Evolutionary conservation across 1,284 basidiomycete genomes (phyloP), one percentile per base, ranked within the genome.

Genomic region (Cryptococcus jaspeensis): DNA sequence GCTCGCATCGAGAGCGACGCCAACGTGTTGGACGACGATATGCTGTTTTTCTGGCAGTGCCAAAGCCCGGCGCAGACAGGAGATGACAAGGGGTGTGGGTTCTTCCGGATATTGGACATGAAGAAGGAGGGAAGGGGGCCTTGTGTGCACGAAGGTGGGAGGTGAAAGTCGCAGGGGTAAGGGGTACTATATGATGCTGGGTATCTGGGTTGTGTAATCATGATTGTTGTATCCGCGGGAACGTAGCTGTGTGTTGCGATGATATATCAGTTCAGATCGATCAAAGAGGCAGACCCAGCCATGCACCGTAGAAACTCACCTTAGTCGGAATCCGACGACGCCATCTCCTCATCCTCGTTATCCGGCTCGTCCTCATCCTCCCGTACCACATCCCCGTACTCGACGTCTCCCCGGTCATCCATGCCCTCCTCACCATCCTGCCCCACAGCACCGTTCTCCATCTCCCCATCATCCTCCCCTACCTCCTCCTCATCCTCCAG

Each of bases 1-100:
- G 5, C 28, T 32, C 28, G 52, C 51, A 16, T 13, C 47, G 15
- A 42, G 36, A 32, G 35, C 43, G 12, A 13, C 39, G n/a, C 28
- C 18, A 47, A 49, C 6, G 40, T 63, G 12, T 42, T 71, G 35
- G 62, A 70, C 16, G 71, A 72, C 60, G 75, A 79, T 52, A 78
- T 79, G 72, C 81, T 82, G 47, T 92, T 89, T 70, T 93, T 91
- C 84, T 94, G 92, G 90, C 82, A 84, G 47, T 94, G 92, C 67
- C 88, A 89, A 69, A 87, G 85, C 9, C 87, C 87, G 0, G 86
- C 86, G 16, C 86, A 89, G 75, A 91, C 70, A 9, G 74, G 90
- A 56, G 85, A 90, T 18, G 85, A 90, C 22, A 90, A 92, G 74
- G 88, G 87, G 0, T 96, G 92, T 67, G 83, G 84, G 25, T 86